A percentile compares a stretch with the other conserved stretches of the same genome.
Conservation (phyloP, 2,329 filamentous ascomycete species). For the Colletotrichum higginsianum region DNA sequence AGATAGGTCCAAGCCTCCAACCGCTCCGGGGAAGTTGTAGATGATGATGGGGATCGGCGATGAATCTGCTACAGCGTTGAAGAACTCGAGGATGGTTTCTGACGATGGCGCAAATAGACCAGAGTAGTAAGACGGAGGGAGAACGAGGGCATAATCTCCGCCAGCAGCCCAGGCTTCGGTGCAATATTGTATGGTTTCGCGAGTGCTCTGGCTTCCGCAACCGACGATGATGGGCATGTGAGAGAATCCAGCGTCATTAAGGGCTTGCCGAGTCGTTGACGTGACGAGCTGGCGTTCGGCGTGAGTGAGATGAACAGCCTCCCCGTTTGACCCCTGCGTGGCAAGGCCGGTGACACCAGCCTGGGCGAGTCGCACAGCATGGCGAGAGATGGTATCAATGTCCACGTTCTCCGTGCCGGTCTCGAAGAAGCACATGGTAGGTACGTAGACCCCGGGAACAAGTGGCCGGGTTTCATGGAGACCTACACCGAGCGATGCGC, state of each 20-base stretch:
- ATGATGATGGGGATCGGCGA: slow-evolving; percentile 77
- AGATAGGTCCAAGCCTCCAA: slow-evolving; percentile 74
- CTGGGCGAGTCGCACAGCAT: slow-evolving; percentile 79
- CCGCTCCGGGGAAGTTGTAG: slow-evolving; percentile 79
- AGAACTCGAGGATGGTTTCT: slow-evolving; percentile 76
- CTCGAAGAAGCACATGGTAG: slow-evolving; percentile 82
- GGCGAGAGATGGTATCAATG: slow-evolving; percentile 69
- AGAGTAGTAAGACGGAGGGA: slow-evolving; percentile 84
- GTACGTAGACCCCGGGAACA: slow-evolving; percentile 76
- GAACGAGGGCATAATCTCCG: slow-evolving; percentile 81
- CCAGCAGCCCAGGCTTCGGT: slow-evolving; percentile 77
- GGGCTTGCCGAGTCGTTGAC: slow-evolving; percentile 76
- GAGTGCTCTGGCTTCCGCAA: slow-evolving; percentile 80
- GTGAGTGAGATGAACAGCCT: slow-evolving; percentile 83
- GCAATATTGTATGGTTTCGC: slow-evolving; percentile 80
- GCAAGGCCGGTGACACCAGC: slow-evolving; percentile 82
- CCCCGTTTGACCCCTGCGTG: slow-evolving; percentile 86
- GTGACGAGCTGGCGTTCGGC: slow-evolving; percentile 80
- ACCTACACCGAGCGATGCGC: slow-evolving; percentile 52
- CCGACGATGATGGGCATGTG: slow-evolving; percentile 82
- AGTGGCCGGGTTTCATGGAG: slow-evolving; percentile 57
- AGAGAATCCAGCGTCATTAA: slow-evolving; percentile 76
- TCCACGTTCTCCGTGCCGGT: slow-evolving; percentile 77
- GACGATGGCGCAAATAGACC: slow-evolving; percentile 73
- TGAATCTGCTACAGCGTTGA: slow-evolving; percentile 73